Evolutionary conservation across 2,329 filamentous ascomycete species (phyloP).

Genomic region (Fusarium sp.): DNA sequence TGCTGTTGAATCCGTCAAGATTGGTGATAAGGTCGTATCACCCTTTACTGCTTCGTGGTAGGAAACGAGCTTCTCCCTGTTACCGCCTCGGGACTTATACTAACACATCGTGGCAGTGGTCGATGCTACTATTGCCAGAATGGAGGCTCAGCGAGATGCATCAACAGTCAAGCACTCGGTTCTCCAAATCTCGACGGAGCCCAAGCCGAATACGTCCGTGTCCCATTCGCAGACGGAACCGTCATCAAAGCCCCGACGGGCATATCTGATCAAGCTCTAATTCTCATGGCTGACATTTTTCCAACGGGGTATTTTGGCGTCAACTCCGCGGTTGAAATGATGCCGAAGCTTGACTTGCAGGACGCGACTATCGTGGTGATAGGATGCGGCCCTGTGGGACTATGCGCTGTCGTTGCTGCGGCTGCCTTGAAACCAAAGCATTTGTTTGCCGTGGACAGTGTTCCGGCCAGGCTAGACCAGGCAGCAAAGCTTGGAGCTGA

Average conservation of each 20-base stretch:
- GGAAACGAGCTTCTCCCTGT: conserved; percentile 40
- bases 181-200: conserved; percentile 75
- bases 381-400: conserved; percentile 85
- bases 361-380: conserved; percentile 79
- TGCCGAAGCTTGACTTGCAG: conserved; percentile 51
- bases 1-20: conserved; percentile 73
- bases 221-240: conserved; percentile 84
- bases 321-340: conserved; percentile 77
- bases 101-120: conserved; percentile 40
- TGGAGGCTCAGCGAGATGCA: conserved; percentile 81
- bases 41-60: conserved; percentile 87
- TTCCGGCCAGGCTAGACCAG: conserved; percentile 77
- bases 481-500: conserved; percentile 82
- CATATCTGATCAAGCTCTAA: conserved; percentile 78
- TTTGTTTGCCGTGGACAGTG: conserved; percentile 81
- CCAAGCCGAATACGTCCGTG: conserved; percentile 83
- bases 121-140: conserved; percentile 87
- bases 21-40: conserved; percentile 84
- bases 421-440: conserved; percentile 78
- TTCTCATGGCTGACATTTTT: conserved; percentile 94
- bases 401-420: conserved; percentile 84
- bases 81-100: rapidly evolving
- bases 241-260: conserved; percentile 73
- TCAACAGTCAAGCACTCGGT: conserved; percentile 76
- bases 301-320: conserved; percentile 88